Percentiles rank a stretch among this genome's conserved stretches.
These are phyloP conservation scores for Botrytis porri DNA, from an alignment of 2,329 filamentous ascomycete species.

Conservation along the genomic window DNA sequence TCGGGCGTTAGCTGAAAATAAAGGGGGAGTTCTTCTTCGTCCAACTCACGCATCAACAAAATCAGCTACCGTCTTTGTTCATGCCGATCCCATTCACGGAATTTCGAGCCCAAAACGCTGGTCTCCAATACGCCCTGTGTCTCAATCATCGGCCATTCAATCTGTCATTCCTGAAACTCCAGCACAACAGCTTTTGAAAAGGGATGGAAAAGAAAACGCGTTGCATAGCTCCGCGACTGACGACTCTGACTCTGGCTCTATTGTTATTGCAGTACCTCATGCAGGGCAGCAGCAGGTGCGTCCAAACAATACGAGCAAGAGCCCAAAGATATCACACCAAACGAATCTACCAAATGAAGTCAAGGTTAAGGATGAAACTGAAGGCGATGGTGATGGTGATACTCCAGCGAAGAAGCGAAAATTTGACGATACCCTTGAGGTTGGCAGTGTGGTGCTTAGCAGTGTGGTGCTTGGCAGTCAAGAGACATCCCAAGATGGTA, in stretches of 20 bases:
- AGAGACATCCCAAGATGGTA: constrained; percentile 21
- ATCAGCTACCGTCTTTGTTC: too few species aligned
- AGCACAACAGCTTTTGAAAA: constrained; percentile 11
- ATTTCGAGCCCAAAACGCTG: too few species aligned
- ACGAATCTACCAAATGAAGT: not conserved
- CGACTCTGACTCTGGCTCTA: constrained; percentile 24
- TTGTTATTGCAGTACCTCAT: constrained; percentile 30
- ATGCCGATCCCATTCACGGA: not conserved
- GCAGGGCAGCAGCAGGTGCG: constrained; percentile 3
- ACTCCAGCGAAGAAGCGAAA: constrained; percentile 29
- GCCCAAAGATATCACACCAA: not conserved
- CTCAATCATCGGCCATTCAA: constrained; percentile 24
- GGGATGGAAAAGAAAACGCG: not conserved
- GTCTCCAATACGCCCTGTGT: not conserved
- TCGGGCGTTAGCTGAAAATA: not conserved
- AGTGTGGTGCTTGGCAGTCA: constrained; percentile 33
- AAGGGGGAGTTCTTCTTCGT: not conserved
- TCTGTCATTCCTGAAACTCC: constrained; percentile 35
- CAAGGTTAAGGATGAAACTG: not conserved
- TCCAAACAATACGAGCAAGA: not conserved
- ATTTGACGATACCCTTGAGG: constrained; percentile 19
- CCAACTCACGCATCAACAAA: not conserved
- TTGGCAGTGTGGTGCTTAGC: constrained; percentile 27
- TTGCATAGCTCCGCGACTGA: constrained; percentile 17
- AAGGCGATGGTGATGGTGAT: not conserved